A percentile compares a stretch with the other conserved stretches of the same genome.
Conservation (phyloP, 1,139 yeast genomes). For the Yamadazyma diospyri region DNA sequence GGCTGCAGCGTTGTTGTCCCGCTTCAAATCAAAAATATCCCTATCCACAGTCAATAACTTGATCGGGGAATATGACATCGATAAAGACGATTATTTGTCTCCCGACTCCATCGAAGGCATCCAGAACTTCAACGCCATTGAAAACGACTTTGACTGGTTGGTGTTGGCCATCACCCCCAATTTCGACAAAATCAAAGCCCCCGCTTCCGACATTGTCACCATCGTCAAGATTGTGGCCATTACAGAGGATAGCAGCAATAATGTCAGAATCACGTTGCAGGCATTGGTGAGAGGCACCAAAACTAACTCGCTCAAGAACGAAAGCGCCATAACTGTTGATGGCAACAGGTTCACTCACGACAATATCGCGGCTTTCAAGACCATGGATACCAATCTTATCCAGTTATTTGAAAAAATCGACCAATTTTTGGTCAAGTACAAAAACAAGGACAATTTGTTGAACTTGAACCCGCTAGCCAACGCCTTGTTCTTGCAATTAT, state of each 20-base stretch:
- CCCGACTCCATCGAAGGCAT: constrained; percentile 35
- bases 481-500: constrained; percentile 52
- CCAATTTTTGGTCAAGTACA: constrained; percentile 40
- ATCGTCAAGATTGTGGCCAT: constrained; percentile 50
- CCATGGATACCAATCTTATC: constrained; percentile 22
- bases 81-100: constrained; percentile 18
- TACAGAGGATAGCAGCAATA: constrained; percentile 42
- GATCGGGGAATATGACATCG: constrained; percentile 34
- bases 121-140: constrained; percentile 19
- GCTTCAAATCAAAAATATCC: constrained; percentile 29
- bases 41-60: constrained; percentile 31
- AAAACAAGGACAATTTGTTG: constrained; percentile 36
- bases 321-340: constrained; percentile 27
- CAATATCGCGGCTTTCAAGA: constrained; percentile 20
- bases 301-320: constrained; percentile 24
- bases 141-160: constrained; percentile 32
- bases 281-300: constrained; percentile 49
- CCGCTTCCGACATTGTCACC: constrained; percentile 29
- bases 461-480: constrained; percentile 61
- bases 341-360: constrained; percentile 21
- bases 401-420: constrained; percentile 40
- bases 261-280: constrained; percentile 48
- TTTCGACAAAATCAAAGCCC: constrained; percentile 25
- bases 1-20: constrained; percentile 46
- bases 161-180: constrained; percentile 42